Evolutionary conservation across 768 basidiomycete species (phyloP).

Genomic region (Tulasnella sp.): DNA sequence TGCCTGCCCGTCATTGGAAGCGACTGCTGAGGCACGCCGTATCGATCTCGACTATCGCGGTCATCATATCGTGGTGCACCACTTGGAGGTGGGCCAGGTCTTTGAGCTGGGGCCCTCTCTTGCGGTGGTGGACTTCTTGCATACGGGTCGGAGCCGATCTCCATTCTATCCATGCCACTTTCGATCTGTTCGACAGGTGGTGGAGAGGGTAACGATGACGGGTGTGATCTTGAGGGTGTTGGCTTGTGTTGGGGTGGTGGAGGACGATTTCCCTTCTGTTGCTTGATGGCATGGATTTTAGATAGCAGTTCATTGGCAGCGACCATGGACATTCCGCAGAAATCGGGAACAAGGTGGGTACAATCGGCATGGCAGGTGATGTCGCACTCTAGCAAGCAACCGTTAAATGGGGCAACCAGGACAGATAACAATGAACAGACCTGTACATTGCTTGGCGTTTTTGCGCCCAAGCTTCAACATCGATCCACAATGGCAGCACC

Average conservation of each 20-base stretch:
- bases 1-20: conserved; percentile 10
- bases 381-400: conserved; percentile 53
- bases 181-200: conserved; percentile 17
- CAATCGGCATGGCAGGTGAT: conserved; percentile 96
- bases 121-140: neutral
- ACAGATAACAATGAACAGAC: conserved; percentile 20
- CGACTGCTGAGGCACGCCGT: conserved; percentile 1
- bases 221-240: conserved; percentile 18
- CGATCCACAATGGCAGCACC: conserved; percentile 99
- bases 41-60: neutral
- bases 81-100: neutral
- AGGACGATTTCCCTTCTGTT: conserved; percentile 24
- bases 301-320: conserved; percentile 87
- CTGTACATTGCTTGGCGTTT: conserved; percentile 84
- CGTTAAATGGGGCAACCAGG: neutral
- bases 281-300: conserved; percentile 83
- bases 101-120: conserved; percentile 11
- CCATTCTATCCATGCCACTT: conserved; percentile 18
- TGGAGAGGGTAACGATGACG: conserved; percentile 20
- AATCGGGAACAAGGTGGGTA: conserved; percentile 95
- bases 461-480: conserved; percentile 95
- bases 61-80: conserved; percentile 3
- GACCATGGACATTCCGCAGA: conserved; percentile 99
- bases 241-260: conserved; percentile 3
- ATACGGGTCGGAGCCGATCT: conserved; percentile 18